Base-by-base conservation (phyloP, 2,329 filamentous ascomycete species). In the Aureobasidium sp. region DNA sequence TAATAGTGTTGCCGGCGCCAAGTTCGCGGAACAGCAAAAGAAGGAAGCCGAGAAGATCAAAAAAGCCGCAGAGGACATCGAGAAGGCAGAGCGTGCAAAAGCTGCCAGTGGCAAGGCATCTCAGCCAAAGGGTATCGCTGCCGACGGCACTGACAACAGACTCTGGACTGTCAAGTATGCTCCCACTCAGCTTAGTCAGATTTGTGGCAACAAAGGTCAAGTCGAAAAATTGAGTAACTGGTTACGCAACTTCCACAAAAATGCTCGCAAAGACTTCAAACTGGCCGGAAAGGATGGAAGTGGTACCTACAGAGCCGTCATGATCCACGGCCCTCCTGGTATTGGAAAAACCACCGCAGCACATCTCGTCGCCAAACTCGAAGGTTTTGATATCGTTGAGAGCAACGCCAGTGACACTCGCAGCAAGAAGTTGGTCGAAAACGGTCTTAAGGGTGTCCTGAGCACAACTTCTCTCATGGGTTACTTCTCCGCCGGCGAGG, bases 311-410 rank as follows among this genome's bases (percentile, higher is more conserved):
- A 87, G 94, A 66, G 90, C 93, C n/a, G 87, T 97, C 67, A 96
- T 97, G 72, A 87, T 99, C 61, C 92, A 95, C 67, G 94, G 94
- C 0, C 93, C 94, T 17, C 94, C 94, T 34, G 94, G 94, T 20
- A 96, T 99, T 67, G 94, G 94, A 68, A 99, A 99, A 77, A 99
- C 94, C 2, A 99, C 94, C 36, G 91, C 95, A 55, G 94, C 94
- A 27, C 94, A 99, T 78, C 80, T 99, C 34, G 90, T 96, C 17
- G 93, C 94, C 0, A 95, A 91, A 70, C 78, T 97, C 23, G 92
- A 96, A 72, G 92, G 93, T 1, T 97, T 91, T 71, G 94, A 99
- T 73, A 84, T 97, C 47, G 80, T 99, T 13, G 94, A 99, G 78
- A 94, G 87, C 70, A 99, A 99, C 71, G 94, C 94, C 39, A 97